Base-by-base conservation (phyloP, 768 basidiomycete species). In the Chalciporus chontae region DNA sequence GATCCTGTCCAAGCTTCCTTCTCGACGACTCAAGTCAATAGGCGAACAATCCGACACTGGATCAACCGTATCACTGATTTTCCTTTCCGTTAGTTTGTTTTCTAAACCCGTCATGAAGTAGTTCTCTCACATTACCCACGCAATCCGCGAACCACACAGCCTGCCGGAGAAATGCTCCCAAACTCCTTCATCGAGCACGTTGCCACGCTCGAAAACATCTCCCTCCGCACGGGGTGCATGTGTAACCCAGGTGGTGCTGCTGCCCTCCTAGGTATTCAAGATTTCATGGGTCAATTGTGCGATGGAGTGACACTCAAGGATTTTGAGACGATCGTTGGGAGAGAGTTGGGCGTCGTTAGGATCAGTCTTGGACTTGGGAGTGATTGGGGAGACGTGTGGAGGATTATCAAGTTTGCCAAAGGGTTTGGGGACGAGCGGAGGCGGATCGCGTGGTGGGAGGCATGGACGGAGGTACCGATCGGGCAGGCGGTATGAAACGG, bases 161-260 rank as follows among this genome's bases (percentile, higher is more conserved):
- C 86, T 21, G 68, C 71, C 8, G 86, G 85, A 14, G 77, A 81
- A 37, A 78, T 84, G 72, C 69, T 88, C 5, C 80, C 87, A 0
- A 84, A 85, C 53, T 81, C 81, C 3, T 89, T 89, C 66, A 75
- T 90, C 58, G 87, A 87, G 60, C 73, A 84, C 56, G 75, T 83
- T 1, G 87, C 88, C 13, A 75, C 82, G 15, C 72, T 67, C 45
- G 74, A 78, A 54, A 78, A 75, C 44, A 83, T 92, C 50, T 90
- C 88, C 15, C 68, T 92, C 27, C 83, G 90, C 38, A 88, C 89
- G 3, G 90, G 90, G 0, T 93, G 90, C 65, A 84, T 91, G 80
- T 93, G 90, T 62, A 93, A 92, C 55, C 87, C 90, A 14, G 90
- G 90, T 9, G 90, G 83, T 15, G 86, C 88, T 0, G 81, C 87